Evolutionary conservation across 352 stramenopile genomes (phyloP).

Genomic region (Phytophthora meadii): DNA sequence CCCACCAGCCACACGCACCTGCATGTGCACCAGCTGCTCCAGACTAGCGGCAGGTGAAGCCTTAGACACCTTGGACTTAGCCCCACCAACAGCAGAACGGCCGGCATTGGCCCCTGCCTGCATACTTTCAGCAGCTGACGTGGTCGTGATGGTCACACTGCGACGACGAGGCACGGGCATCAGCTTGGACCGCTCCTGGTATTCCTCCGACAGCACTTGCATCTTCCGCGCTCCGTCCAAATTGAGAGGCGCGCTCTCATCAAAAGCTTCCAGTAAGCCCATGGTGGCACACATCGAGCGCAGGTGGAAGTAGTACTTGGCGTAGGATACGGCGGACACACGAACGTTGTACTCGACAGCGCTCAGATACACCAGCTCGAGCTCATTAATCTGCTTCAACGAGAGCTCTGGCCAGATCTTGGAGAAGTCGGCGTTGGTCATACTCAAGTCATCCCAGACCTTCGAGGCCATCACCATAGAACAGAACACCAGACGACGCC

Average conservation of each 20-base stretch:
- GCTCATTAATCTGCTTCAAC: slow-evolving; percentile 95
- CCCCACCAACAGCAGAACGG: slow-evolving; percentile 23
- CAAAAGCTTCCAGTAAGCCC: slow-evolving; percentile 76
- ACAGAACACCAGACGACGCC: slow-evolving; percentile 94
- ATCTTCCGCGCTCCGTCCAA: slow-evolving; percentile 87
- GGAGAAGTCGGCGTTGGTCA: slow-evolving; percentile 98
- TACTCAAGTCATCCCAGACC: slow-evolving; percentile 97
- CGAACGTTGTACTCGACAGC: slow-evolving; percentile 92
- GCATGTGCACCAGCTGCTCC: slow-evolving; percentile 87
- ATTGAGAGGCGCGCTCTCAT: slow-evolving; percentile 81
- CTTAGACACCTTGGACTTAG: slow-evolving; percentile 36
- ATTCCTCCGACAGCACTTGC: slow-evolving; percentile 89
- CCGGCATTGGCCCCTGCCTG: slow-evolving; percentile 23
- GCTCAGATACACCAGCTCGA: slow-evolving; percentile 94
- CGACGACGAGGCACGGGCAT: slow-evolving; percentile 72
- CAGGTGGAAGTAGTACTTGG: slow-evolving; percentile 98
- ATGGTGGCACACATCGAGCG: slow-evolving; percentile 94
- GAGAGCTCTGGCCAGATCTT: slow-evolving; percentile 93
- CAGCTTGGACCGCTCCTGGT: slow-evolving; percentile 85
- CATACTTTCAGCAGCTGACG: slow-evolving; percentile 48
- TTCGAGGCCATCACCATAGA: slow-evolving; percentile 98
- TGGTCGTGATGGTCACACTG: slow-evolving; percentile 81
- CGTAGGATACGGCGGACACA: slow-evolving; percentile 87
- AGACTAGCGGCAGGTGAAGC: slow-evolving; percentile 75
- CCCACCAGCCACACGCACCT: slow-evolving; percentile 78